Percentiles rank a stretch among this genome's conserved stretches.
Conservation (phyloP, 2,329 filamentous ascomycete genomes). For the Aureobasidium sp. region DNA sequence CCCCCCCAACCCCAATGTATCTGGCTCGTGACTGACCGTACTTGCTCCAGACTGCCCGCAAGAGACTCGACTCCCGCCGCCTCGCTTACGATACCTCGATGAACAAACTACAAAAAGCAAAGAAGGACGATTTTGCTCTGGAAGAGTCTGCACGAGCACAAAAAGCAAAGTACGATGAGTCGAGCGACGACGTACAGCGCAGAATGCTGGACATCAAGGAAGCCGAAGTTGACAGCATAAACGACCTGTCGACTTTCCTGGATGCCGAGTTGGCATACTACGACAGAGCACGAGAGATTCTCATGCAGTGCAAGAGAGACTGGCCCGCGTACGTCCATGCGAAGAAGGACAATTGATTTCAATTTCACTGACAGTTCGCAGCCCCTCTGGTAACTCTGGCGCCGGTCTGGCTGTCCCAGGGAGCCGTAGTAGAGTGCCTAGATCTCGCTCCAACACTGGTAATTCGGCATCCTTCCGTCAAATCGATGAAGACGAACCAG, state of each 20-base stretch:
- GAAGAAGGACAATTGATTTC: background rate
- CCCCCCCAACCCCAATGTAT: background rate
- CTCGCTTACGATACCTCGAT: constrained; percentile 86
- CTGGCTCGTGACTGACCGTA: background rate
- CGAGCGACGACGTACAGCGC: constrained; percentile 80
- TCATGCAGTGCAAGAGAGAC: constrained; percentile 59
- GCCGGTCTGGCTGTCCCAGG: background rate
- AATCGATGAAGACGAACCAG: constrained; percentile 45
- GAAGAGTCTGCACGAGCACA: constrained; percentile 87
- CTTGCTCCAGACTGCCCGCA: constrained; percentile 57
- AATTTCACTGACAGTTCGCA: constrained; percentile 1
- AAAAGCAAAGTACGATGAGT: constrained; percentile 94
- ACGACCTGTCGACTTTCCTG: constrained; percentile 70
- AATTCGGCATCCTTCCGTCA: constrained; percentile 52
- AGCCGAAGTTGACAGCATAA: constrained; percentile 72
- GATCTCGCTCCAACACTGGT: constrained; percentile 55
- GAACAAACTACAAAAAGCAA: constrained; percentile 84
- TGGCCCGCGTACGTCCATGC: constrained; percentile 54
- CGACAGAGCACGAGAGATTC: constrained; percentile 79
- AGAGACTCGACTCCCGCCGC: constrained; percentile 85
- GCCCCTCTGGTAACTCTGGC: constrained; percentile 7
- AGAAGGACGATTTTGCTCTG: constrained; percentile 84
- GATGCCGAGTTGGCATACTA: constrained; percentile 88
- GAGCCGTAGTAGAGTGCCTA: constrained; percentile 28
- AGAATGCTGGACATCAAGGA: constrained; percentile 97